Evolutionary conservation across 2,329 filamentous ascomycete genomes (phyloP).

Genomic region (Emmonsiellopsis sp.): DNA sequence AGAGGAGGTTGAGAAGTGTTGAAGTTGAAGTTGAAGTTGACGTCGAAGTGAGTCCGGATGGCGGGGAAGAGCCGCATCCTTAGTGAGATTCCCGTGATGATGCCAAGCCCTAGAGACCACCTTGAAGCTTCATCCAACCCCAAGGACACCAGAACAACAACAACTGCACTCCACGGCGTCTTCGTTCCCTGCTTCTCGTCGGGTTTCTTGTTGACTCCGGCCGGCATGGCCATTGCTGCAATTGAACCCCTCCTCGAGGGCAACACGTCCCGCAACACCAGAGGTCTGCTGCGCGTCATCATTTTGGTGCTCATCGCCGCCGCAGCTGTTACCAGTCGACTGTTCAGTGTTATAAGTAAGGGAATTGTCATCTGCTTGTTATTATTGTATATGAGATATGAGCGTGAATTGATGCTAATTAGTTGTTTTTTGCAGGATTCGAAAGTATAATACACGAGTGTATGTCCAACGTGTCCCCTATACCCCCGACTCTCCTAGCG

Average conservation of each 20-base stretch:
- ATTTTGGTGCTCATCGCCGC: constrained; percentile 88
- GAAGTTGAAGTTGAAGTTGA: neutral
- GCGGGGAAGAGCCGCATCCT: neutral
- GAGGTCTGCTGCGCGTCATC: constrained; percentile 75
- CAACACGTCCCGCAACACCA: constrained; percentile 69
- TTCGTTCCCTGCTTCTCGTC: constrained; percentile 19
- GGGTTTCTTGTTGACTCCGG: constrained; percentile 20
- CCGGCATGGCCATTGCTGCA: constrained; percentile 21
- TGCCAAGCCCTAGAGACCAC: constrained; percentile 37
- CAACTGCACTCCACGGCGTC: constrained; percentile 5
- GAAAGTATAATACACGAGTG: constrained; percentile 99
- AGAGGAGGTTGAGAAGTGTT: neutral
- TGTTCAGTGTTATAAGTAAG: constrained; percentile 97
- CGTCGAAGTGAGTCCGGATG: neutral
- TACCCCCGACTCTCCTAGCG: neutral
- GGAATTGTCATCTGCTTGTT: neutral
- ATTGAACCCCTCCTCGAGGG: constrained; percentile 61
- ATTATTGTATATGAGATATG: constrained; percentile 5
- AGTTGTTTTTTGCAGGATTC: constrained; percentile 53
- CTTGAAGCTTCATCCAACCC: constrained; percentile 24
- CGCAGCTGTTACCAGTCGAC: constrained; percentile 81
- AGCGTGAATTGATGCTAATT: constrained; percentile 23
- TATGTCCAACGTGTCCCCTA: constrained; percentile 43
- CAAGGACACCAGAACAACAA: neutral
- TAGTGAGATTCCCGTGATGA: constrained; percentile 5